A percentile compares a stretch with the other conserved stretches of the same genome.
These are phyloP conservation scores for Colletotrichum musae DNA, from an alignment of 2,329 filamentous ascomycete genomes.

Conservation along the genomic window DNA sequence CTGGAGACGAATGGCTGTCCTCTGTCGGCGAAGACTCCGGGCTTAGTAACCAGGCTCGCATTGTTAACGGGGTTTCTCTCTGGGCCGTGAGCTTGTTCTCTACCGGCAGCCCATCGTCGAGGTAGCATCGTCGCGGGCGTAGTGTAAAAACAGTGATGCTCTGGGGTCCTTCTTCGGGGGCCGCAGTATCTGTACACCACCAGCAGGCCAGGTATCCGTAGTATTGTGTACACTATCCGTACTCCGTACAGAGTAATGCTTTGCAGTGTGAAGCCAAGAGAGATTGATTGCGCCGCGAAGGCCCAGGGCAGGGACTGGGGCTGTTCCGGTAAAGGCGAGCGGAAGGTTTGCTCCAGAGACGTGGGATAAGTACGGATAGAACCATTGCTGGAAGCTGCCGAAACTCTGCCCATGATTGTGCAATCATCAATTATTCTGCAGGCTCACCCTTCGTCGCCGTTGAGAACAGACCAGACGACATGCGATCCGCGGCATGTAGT, in stretches of 20 bases:
- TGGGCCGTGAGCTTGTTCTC: slow-evolving; percentile 28
- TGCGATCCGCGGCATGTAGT: neutral
- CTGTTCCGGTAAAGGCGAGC: slow-evolving; percentile 4
- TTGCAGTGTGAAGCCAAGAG: neutral
- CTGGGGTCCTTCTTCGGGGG: neutral
- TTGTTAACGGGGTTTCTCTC: slow-evolving; percentile 3
- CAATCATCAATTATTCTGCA: neutral
- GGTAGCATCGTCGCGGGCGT: slow-evolving; percentile 16
- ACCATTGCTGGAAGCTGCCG: slow-evolving; percentile 33
- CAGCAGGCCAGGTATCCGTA: neutral
- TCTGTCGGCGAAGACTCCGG: slow-evolving; percentile 13
- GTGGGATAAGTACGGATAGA: slow-evolving; percentile 1
- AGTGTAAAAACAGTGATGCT: slow-evolving; percentile 11
- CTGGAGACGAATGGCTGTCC: neutral
- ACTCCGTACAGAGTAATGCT: neutral
- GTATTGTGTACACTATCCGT: neutral
- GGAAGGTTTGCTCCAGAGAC: slow-evolving; percentile 34
- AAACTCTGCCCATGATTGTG: slow-evolving; percentile 30
- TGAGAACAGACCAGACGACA: slow-evolving; percentile 4
- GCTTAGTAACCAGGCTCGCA: slow-evolving; percentile 12
- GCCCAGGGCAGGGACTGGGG: slow-evolving; percentile 23
- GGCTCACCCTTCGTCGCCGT: neutral
- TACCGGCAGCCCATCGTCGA: slow-evolving; percentile 1
- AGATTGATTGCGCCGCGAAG: neutral
- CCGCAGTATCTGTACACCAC: no score